phyloP scores from a whole-genome alignment of 108 stramenopile genomes.

The Nannochloropsis salina region DNA sequence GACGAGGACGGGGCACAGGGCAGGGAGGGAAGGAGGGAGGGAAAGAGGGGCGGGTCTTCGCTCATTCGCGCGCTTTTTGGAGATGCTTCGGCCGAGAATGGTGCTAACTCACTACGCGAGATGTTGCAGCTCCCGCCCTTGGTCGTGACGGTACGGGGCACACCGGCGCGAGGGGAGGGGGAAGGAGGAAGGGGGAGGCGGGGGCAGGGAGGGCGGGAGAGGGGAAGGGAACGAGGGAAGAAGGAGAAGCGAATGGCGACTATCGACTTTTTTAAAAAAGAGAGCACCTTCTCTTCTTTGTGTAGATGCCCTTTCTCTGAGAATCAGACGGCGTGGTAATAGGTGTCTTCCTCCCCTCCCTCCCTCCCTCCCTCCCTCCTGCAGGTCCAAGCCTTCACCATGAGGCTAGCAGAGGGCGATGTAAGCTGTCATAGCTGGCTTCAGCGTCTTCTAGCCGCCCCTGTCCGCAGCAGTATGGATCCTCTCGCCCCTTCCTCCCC shows the following conservation, averaged over 20 bases:
- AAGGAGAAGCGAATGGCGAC: no score
- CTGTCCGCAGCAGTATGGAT: not conserved
- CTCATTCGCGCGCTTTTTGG: not conserved
- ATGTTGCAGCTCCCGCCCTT: not conserved
- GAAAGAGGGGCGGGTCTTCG: not conserved
- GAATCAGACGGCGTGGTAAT: no score
- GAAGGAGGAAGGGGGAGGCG: not conserved
- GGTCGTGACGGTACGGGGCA: not conserved
- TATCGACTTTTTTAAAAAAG: no score
- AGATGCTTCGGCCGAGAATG: not conserved
- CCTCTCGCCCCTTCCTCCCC: not conserved
- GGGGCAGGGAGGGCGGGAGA: not conserved
- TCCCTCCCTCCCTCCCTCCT: not conserved
- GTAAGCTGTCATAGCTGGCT: not conserved
- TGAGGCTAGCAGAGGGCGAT: not conserved
- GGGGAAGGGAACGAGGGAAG: not conserved
- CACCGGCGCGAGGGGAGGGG: no score
- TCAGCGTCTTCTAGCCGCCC: not conserved
- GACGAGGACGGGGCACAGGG: not conserved
- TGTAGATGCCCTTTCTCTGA: not conserved
- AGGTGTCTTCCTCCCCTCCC: not conserved
- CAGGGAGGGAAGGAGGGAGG: constrained; percentile 2
- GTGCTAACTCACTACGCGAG: not conserved
- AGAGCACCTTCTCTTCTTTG: no score
- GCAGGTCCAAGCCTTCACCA: not conserved